Evolutionary conservation across 257 asterid species (phyloP), one percentile per base, ranked within the genome.

Genomic region (Forsythia viridissima): DNA sequence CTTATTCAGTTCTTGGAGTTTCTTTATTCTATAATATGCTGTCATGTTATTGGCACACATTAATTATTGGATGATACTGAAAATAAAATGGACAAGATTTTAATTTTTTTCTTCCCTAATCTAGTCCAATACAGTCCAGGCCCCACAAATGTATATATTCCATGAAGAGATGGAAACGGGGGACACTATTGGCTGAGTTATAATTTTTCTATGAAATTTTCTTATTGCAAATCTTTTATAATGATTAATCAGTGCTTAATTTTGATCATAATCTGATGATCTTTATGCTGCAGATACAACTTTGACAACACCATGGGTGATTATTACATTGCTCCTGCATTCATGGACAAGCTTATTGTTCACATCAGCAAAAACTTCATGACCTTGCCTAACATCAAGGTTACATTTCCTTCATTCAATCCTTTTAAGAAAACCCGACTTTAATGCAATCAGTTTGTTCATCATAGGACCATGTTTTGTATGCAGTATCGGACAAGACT

Each of bases 281-380:
- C 38, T 91, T 13, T 1, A 59, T 20, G 67, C 11, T 59, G 39
- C 39, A 63, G 70, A 30, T 63, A 24, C 70, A 4, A 63, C 18
- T 24, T 91, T 10, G 98, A 93, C 84, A 93, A 93, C 89, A 93
- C 85, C 9, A 57, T 91, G 91, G 72, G 77, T 61, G 98, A 97
- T 73, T 80, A 72, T 46, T 93, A 91, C 85, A 93, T 93, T 61
- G 97, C 98, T 57, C 98, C 98, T 11, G 97, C 96, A 5, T 93
- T 93, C 92, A 91, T 90, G 97, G 98, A 93, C 92, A 93, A 93
- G 88, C 96, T 93, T 43, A 77, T 93, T 51, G 90, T 91, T 37
- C 98, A 93, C 85, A 68, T 91, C 57, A 8, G 85, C 82, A 93
- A 93, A 91, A 91, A 93, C 91, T 91, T 85, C 89, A 81, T 93